Evolutionary conservation across 768 basidiomycete genomes (phyloP).

Genomic region (Agrocybe chaxingu): DNA sequence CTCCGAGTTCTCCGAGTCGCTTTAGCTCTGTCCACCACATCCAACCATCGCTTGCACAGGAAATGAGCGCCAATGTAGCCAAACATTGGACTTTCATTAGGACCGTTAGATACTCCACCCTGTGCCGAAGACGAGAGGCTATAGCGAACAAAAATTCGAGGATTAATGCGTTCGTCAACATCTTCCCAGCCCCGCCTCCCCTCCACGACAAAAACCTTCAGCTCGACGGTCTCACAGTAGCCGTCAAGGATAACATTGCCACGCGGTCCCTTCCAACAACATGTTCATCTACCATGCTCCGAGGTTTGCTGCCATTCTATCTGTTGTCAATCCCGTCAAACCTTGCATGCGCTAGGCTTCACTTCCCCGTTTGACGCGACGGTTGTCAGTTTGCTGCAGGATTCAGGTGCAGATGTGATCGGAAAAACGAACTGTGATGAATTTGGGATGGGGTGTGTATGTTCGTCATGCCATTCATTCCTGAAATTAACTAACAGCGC

Average conservation of each 20-base stretch:
- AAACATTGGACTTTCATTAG: constrained; percentile 6
- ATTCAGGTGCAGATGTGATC: constrained; percentile 64
- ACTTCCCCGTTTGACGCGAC: constrained; percentile 84
- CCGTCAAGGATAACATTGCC: constrained; percentile 87
- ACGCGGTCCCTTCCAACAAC: constrained; percentile 61
- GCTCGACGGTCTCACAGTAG: constrained; percentile 49
- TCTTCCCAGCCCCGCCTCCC: constrained; percentile 14
- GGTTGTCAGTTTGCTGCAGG: constrained; percentile 60
- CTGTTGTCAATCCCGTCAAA: not conserved
- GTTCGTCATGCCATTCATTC: not conserved
- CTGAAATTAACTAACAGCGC: not conserved
- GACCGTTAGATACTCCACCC: constrained; percentile 6
- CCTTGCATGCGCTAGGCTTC: constrained; percentile 48
- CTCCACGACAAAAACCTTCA: constrained; percentile 12
- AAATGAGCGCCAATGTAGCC: constrained; percentile 17
- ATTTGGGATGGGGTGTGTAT: constrained; percentile 92
- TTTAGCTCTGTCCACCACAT: not conserved
- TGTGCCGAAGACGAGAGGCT: constrained; percentile 23
- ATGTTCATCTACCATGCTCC: constrained; percentile 76
- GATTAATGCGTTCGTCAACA: constrained; percentile 56
- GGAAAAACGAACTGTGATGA: constrained; percentile 97
- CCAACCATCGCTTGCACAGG: not conserved
- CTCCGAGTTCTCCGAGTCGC: not conserved
- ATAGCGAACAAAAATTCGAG: constrained; percentile 34
- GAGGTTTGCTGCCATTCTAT: constrained; percentile 34